A percentile compares a stretch with the other conserved stretches of the same genome.
These are phyloP conservation scores for Aspergillus fijiensis DNA, from an alignment of 2,329 filamentous ascomycete species.

Conservation along the genomic window DNA sequence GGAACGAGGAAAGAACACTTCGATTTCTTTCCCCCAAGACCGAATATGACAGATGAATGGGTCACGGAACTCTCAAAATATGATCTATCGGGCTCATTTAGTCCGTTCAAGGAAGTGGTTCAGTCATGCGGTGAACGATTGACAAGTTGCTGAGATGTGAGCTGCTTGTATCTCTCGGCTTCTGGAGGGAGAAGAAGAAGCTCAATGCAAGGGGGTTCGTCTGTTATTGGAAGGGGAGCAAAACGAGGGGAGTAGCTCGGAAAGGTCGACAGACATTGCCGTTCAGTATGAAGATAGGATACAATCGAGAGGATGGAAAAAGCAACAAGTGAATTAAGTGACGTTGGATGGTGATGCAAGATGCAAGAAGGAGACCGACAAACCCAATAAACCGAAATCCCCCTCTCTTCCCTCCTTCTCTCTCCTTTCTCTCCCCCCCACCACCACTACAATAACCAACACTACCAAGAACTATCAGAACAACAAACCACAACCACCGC, in stretches of 20 bases:
- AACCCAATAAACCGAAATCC: neutral
- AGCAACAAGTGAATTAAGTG: neutral
- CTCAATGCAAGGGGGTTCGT: slow-evolving; percentile 18
- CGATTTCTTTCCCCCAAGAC: slow-evolving; percentile 1
- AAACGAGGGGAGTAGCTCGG: slow-evolving; percentile 9
- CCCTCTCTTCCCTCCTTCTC: neutral
- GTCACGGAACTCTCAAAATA: neutral
- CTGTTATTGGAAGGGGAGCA: slow-evolving; percentile 16
- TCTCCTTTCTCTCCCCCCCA: neutral
- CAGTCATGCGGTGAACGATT: slow-evolving; percentile 10
- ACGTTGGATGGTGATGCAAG: neutral
- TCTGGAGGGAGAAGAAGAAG: neutral
- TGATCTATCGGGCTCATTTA: neutral
- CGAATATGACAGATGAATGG: slow-evolving; percentile 18
- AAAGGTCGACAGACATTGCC: neutral
- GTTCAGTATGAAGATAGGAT: neutral
- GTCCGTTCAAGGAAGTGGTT: neutral
- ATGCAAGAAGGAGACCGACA: neutral
- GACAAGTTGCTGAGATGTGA: neutral
- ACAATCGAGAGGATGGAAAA: slow-evolving; percentile 4
- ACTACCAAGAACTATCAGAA: slow-evolving; percentile 1
- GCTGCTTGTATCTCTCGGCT: neutral
- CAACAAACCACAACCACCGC: neutral
- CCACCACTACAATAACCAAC: neutral
- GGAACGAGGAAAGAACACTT: slow-evolving; percentile 6